Conservation (phyloP, 768 basidiomycete genomes). For the Trametes coccinea region DNA sequence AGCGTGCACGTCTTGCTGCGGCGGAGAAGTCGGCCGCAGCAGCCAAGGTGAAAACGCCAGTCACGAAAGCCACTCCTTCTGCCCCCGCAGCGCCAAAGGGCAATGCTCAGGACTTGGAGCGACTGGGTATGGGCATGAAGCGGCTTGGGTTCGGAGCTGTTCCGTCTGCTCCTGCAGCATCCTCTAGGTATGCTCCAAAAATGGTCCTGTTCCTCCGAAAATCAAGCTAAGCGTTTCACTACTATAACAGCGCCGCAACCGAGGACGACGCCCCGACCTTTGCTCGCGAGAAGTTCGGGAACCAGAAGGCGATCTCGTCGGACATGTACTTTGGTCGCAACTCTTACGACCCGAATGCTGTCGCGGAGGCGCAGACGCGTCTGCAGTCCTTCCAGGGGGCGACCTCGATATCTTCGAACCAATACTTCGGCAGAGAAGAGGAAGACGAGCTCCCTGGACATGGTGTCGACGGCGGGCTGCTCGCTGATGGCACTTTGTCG, state of each 20-base stretch:
- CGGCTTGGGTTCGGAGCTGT: slow-evolving; percentile 85
- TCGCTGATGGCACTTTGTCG: slow-evolving; percentile 52
- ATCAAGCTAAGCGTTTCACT: neutral
- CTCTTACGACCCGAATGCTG: slow-evolving; percentile 72
- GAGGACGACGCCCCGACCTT: slow-evolving; percentile 67
- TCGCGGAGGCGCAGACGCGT: slow-evolving; percentile 77
- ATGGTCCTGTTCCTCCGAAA: neutral
- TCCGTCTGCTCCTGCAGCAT: slow-evolving; percentile 59
- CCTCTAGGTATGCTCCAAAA: slow-evolving; percentile 40
- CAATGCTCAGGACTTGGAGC: slow-evolving; percentile 51
- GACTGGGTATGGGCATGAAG: slow-evolving; percentile 71
- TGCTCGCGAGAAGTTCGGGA: slow-evolving; percentile 89
- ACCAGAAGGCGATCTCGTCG: slow-evolving; percentile 94
- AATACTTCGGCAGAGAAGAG: slow-evolving; percentile 94
- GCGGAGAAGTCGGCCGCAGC: slow-evolving; percentile 47
- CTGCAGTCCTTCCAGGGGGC: slow-evolving; percentile 88
- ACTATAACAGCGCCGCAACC: slow-evolving; percentile 26
- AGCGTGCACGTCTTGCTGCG: slow-evolving; percentile 45
- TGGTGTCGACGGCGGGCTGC: slow-evolving; percentile 55
- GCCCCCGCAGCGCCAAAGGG: slow-evolving; percentile 32
- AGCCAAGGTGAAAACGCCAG: slow-evolving; percentile 15
- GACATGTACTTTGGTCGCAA: slow-evolving; percentile 97
- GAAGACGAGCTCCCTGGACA: slow-evolving; percentile 54
- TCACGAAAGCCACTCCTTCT: slow-evolving; percentile 34
- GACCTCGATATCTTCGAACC: slow-evolving; percentile 89